Base-by-base conservation (phyloP, 345 rosid species). In the Triadica sebifera region DNA sequence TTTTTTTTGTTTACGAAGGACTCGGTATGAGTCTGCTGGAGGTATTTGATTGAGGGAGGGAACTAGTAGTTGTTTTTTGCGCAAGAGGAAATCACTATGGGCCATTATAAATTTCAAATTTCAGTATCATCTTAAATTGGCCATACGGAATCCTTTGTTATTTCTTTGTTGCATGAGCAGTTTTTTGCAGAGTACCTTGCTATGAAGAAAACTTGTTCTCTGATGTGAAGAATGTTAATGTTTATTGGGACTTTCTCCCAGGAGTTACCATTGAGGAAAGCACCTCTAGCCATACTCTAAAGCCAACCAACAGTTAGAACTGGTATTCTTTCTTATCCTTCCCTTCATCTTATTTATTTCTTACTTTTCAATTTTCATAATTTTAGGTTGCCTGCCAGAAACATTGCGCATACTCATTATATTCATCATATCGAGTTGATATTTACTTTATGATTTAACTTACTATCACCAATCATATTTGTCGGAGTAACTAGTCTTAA, bases 201-300 rank as follows among this genome's bases (percentile, higher is more conserved):
- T 34, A 25, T 67, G 8, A 51, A 29, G 17, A 63, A 64, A n/a
- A 3, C 8, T n/a, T 22, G 22, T 65, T 47, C 43, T 63, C 47
- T 63, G 19, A 12, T 58, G 62, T 43, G 10, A 43, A 43, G 62
- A 9, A 49, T 17, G 52, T 24, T 55, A 53, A 46, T 47, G 12
- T 67, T 49, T 57, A 9, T 46, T 12, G 47, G 13, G 43, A 2
- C 5, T 64, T 55, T 57, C 9, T 59, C 15, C 13, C 58, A 68
- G 81, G 77, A 67, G 34, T 74, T 78, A 41, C 73, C 15, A 55
- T 47, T 45, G 6, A 68, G 62, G 59, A 74, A 68, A 56, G 74
- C 63, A 61, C 34, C 46, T 61, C 6, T 67, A 56, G 73, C 60
- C 38, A 39, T 25, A 56, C 25, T 68, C 46, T 56, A 74, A 34